A percentile compares a stretch with the other conserved stretches of the same genome.
Evolutionary conservation across 176 grass and related monocot genomes (phyloP).

Genomic region (Raddia distichophylla): DNA sequence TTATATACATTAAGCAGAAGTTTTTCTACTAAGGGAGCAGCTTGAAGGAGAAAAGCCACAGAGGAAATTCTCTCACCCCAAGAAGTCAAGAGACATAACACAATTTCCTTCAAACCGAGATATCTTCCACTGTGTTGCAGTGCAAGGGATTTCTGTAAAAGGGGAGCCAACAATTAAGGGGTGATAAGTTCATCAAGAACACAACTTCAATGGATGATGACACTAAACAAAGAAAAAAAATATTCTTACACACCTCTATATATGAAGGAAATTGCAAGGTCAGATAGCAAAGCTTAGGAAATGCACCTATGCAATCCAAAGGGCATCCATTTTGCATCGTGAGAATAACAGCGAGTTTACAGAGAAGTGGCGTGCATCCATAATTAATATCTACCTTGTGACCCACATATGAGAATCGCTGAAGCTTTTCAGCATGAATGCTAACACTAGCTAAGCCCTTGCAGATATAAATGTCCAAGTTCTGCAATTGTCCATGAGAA

Average conservation of each 20-base stretch:
- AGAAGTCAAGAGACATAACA: constrained; percentile 21
- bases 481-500: not conserved
- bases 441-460: not conserved
- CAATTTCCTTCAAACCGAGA: not conserved
- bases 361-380: not conserved
- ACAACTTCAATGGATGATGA: not conserved
- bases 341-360: not conserved
- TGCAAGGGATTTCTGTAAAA: not conserved
- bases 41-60: constrained; percentile 6
- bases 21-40: not conserved
- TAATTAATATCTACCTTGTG: not conserved
- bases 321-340: not conserved
- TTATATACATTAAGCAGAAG: constrained; percentile 12
- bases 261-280: not conserved
- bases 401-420: not conserved
- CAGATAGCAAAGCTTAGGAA: constrained; percentile 9
- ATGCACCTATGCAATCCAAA: constrained; percentile 9
- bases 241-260: constrained; percentile 29
- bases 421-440: constrained; percentile 25
- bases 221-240: not conserved
- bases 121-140: not conserved
- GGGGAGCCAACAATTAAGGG: not conserved
- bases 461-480: not conserved
- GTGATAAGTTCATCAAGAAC: not conserved
- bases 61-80: constrained; percentile 8